Evolutionary conservation across 257 asterid species (phyloP).

Genomic region (Misopates orontium): DNA sequence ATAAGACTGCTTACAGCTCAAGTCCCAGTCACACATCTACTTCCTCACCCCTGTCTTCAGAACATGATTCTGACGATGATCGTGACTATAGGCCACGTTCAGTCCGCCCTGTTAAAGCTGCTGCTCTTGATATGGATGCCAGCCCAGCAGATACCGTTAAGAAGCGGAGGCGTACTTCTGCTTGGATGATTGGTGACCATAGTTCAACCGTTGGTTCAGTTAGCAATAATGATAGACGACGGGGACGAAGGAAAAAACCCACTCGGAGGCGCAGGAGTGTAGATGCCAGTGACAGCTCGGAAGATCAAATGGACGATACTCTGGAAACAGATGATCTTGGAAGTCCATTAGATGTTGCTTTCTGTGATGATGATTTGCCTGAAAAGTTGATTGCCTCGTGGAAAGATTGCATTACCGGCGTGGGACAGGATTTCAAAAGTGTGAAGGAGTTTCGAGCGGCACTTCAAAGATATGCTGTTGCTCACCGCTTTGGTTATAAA

Average conservation of each 20-base stretch:
- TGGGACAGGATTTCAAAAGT: constrained; percentile 75
- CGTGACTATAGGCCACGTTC: constrained; percentile 59
- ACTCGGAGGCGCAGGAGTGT: constrained; percentile 29
- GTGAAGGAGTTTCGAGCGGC: constrained; percentile 84
- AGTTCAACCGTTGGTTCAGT: constrained; percentile 53
- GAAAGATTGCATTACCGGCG: constrained; percentile 75
- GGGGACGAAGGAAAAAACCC: constrained; percentile 40
- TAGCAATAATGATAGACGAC: constrained; percentile 44
- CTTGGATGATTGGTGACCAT: constrained; percentile 56
- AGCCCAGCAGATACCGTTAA: constrained; percentile 94
- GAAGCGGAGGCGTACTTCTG: constrained; percentile 81
- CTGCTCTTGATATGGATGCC: constrained; percentile 40
- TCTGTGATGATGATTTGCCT: constrained; percentile 63
- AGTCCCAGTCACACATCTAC: constrained; percentile 51
- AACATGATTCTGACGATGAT: constrained; percentile 49
- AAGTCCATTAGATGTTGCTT: constrained; percentile 34
- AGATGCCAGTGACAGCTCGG: constrained; percentile 33
- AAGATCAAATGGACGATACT: constrained; percentile 38
- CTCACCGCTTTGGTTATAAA: constrained; percentile 75
- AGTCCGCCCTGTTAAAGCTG: constrained; percentile 36
- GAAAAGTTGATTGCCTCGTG: constrained; percentile 74
- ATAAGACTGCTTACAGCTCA: constrained; percentile 47
- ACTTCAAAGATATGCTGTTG: constrained; percentile 79
- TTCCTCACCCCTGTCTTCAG: constrained; percentile 52
- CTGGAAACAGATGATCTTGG: constrained; percentile 43